Conservation (phyloP, 441 rosid genomes). For the Bocquillonia castaneifolia region DNA sequence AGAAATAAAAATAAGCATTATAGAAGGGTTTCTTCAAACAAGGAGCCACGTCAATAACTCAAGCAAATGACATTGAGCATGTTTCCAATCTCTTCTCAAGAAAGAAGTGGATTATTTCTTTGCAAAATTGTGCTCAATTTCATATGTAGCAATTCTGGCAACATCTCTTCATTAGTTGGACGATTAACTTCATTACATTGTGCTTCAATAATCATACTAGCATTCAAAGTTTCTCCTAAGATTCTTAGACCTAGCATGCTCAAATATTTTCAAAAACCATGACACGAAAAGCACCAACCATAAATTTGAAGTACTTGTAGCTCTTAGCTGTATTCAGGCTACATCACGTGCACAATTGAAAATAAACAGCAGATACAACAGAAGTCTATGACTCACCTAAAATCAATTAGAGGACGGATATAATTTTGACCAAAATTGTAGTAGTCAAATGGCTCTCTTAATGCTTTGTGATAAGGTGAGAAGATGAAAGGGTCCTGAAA, state of each 20-base stretch:
- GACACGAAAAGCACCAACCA: background rate
- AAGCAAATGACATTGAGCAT: too few relatives aligned
- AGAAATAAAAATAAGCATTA: background rate
- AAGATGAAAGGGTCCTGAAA: conserved; percentile 82
- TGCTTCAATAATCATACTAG: background rate
- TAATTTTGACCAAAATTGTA: conserved; percentile 91
- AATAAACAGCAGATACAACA: conserved; percentile 4
- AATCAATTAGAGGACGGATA: conserved; percentile 78
- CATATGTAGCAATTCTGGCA: too few relatives aligned
- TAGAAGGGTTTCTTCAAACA: too few relatives aligned
- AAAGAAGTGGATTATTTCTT: too few relatives aligned
- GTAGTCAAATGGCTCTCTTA: conserved; percentile 91
- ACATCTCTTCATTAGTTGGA: too few relatives aligned
- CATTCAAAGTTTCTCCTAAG: background rate
- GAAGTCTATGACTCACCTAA: conserved; percentile 51
- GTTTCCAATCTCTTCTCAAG: too few relatives aligned
- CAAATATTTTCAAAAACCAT: background rate
- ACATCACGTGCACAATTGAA: conserved; percentile 1
- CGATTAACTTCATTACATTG: too few relatives aligned
- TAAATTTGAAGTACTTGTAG: background rate
- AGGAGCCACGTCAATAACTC: too few relatives aligned
- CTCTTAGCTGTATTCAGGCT: background rate
- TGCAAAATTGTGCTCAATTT: too few relatives aligned
- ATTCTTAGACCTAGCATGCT: background rate
- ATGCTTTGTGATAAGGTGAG: conserved; percentile 74